A percentile compares a stretch with the other conserved stretches of the same genome.
Conservation (phyloP, 768 basidiomycete species). For the Hericium alpestre region DNA sequence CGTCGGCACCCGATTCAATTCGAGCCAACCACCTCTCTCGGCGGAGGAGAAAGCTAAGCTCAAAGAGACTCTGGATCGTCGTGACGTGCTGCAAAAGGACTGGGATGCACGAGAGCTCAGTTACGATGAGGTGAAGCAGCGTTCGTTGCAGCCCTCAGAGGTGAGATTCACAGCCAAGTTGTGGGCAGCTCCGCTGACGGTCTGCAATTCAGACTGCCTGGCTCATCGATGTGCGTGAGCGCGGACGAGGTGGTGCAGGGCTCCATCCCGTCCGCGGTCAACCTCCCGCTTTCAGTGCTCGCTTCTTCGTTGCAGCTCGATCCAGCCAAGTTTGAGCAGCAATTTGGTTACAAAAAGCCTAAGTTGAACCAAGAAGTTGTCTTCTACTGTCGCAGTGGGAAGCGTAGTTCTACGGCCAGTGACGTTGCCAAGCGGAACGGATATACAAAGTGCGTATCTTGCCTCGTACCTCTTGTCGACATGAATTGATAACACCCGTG, state of each 20-base stretch:
- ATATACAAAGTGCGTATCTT: constrained; percentile 25
- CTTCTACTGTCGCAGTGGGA: constrained; percentile 42
- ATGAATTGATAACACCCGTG: neutral
- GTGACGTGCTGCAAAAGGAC: constrained; percentile 42
- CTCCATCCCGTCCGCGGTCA: constrained; percentile 38
- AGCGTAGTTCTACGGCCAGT: constrained; percentile 33
- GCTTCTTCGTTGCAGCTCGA: constrained; percentile 26
- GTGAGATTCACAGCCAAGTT: constrained; percentile 27
- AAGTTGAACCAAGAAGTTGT: constrained; percentile 32
- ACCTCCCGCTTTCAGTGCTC: constrained; percentile 36
- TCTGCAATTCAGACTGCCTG: constrained; percentile 43
- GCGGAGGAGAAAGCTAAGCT: constrained; percentile 17
- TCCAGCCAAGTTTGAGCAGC: constrained; percentile 21
- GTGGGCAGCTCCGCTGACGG: constrained; percentile 6
- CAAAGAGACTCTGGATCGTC: constrained; percentile 28
- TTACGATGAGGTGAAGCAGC: constrained; percentile 76
- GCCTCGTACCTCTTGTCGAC: neutral
- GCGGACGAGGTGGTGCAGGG: constrained; percentile 39
- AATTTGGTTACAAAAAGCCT: constrained; percentile 26
- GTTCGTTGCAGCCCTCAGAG: constrained; percentile 62
- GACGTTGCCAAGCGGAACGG: constrained; percentile 31
- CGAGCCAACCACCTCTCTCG: constrained; percentile 14
- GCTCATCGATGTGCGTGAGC: constrained; percentile 77
- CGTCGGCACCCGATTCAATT: constrained; percentile 7
- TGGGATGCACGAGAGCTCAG: constrained; percentile 67